These are phyloP conservation scores for Eucalyptus erythrocorys DNA, from an alignment of 345 rosid genomes.

Conservation along the genomic window DNA sequence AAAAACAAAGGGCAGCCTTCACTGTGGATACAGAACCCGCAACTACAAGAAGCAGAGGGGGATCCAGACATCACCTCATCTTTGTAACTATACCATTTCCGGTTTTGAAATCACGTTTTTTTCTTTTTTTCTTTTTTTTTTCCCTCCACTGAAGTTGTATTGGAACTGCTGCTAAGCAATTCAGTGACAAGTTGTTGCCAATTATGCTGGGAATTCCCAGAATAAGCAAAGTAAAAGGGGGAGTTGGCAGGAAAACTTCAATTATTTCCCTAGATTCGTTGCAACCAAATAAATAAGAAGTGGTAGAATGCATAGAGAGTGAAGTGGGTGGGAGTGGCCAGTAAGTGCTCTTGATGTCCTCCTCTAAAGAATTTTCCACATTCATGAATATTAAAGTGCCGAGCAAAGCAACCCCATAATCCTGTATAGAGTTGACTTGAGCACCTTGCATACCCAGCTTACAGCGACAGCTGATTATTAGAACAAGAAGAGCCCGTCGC, in stretches of 20 bases:
- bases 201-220: background rate
- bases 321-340: background rate
- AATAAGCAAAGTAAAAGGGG: background rate
- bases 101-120: background rate
- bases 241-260: background rate
- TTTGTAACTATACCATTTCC: background rate
- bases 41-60: background rate
- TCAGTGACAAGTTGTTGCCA: background rate
- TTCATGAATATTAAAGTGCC: background rate
- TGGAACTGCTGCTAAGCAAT: background rate
- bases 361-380: background rate
- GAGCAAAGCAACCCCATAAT: background rate
- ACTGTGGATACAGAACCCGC: background rate
- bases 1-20: background rate
- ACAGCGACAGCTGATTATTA: background rate
- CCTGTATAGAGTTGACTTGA: background rate
- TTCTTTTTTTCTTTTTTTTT: accelerated
- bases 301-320: background rate
- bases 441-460: background rate
- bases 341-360: background rate
- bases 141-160: background rate
- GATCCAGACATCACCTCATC: background rate
- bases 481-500: background rate
- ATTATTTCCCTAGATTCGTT: background rate
- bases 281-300: background rate